Evolutionary conservation across 2,329 filamentous ascomycete species (phyloP), one percentile per base, ranked within the genome.

Genomic region (Raffaelea albimanens): DNA sequence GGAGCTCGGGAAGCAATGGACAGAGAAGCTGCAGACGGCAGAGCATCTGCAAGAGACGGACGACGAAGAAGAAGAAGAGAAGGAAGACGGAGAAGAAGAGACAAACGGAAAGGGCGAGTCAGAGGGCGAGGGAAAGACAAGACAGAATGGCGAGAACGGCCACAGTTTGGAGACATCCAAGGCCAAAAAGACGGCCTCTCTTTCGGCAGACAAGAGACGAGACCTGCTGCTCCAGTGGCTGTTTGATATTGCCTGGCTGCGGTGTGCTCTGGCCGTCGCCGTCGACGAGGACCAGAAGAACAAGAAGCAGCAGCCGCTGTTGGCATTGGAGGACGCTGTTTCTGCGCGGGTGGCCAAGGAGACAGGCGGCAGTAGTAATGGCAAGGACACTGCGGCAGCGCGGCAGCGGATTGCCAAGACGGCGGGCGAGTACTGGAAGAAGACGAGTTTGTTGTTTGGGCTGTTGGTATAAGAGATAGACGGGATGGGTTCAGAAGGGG

Each of bases 371-470:
- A 29, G 13, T 7, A 13, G 25, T 7, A 13, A 29, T 29, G 25
- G 7, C 13, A n/a, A n/a, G 14, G 18, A 31, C 9, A 45, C 20
- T n/a, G 69, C 74, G 23, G 63, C 69, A 11, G 66, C 63, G 5
- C 68, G 67, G 16, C 64, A 72, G 40, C 77, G 77, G 52, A 63
- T 94, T 34, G 64, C 60, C 55, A 85, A 83, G 63, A 69, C 73
- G 16, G 78, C 87, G 5, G 69, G 73, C 41, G 87, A 90, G 45
- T 94, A 93, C 63, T 93, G 87, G 80, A 87, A 84, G 68, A 80
- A 85, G 58, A 93, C 86, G 11, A 83, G 78, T 61, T 64, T 96
- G 53, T 64, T 96, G 22, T 95, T 96, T 66, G 88, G 85, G 2
- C 67, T 95, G 48, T 66, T 96, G 53, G 73, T 72, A 55, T 73